These are phyloP conservation scores for Penicillium riverlandense DNA, from an alignment of 495 filamentous ascomycete genomes.

Conservation along the genomic window DNA sequence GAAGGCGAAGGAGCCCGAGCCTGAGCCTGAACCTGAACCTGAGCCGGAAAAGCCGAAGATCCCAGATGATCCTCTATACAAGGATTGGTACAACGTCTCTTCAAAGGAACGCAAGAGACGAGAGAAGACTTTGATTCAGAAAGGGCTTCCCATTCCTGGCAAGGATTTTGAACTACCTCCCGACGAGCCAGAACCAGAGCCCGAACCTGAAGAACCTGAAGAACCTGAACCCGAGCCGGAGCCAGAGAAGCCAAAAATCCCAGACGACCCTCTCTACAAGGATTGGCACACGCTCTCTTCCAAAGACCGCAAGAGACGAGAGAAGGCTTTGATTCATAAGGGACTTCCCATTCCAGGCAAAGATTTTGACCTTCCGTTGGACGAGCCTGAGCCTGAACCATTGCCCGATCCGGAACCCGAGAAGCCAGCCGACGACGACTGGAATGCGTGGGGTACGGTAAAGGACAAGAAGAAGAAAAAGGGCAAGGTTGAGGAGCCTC, in stretches of 20 bases:
- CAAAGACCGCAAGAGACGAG: slow-evolving; percentile 33
- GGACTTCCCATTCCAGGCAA: slow-evolving; percentile 29
- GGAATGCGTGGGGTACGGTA: slow-evolving; percentile 28
- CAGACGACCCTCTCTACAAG: slow-evolving; percentile 31
- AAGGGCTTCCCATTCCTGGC: slow-evolving; percentile 30
- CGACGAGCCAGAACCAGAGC: slow-evolving; percentile 6
- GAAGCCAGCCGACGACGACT: slow-evolving; percentile 19
- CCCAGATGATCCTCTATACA: slow-evolving; percentile 31
- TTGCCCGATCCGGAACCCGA: slow-evolving; percentile 18
- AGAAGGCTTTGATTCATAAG: slow-evolving; percentile 26
- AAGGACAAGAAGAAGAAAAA: slow-evolving; percentile 42
- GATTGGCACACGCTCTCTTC: slow-evolving; percentile 26
- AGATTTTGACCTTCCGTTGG: slow-evolving; percentile 24
- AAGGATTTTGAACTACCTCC: slow-evolving; percentile 26
- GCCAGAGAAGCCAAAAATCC: slow-evolving; percentile 11
- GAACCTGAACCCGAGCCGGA: slow-evolving; percentile 25
- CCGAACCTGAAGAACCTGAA: slow-evolving; percentile 14
- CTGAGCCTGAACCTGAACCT: slow-evolving; percentile 23
- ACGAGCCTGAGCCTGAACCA: slow-evolving; percentile 8
- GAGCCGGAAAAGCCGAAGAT: slow-evolving; percentile 14
- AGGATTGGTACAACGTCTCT: slow-evolving; percentile 25
- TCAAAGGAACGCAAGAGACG: slow-evolving; percentile 36
- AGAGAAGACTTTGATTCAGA: slow-evolving; percentile 26
- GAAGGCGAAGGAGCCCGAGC: slow-evolving; percentile 17
- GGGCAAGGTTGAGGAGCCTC: slow-evolving; percentile 32